Evolutionary conservation across 1,284 basidiomycete species (phyloP).

Genomic region (Marasmius sp.): DNA sequence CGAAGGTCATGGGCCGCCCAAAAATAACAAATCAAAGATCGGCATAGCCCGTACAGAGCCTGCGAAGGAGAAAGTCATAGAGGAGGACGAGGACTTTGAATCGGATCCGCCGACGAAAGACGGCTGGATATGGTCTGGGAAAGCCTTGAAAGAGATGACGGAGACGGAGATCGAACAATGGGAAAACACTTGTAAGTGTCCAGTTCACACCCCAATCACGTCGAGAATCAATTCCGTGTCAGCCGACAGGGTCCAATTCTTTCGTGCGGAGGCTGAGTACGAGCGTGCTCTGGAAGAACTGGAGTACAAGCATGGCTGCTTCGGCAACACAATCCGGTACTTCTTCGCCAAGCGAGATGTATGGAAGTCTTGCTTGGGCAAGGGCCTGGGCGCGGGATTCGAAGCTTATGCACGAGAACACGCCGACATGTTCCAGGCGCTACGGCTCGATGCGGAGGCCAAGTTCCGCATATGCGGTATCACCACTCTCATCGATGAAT

Average conservation of each 20-base stretch:
- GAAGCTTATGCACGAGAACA: slow-evolving; percentile 12
- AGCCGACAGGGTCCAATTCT: slow-evolving; percentile 29
- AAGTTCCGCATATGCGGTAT: neutral
- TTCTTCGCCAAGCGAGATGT: slow-evolving; percentile 12
- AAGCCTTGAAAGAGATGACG: neutral
- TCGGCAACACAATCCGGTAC: slow-evolving; percentile 13
- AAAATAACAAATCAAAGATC: too few relatives aligned
- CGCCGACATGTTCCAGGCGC: neutral
- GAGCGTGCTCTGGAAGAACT: slow-evolving; percentile 24
- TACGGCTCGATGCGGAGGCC: neutral
- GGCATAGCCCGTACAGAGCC: too few relatives aligned
- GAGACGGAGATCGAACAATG: neutral
- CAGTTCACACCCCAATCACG: neutral
- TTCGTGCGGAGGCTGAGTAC: slow-evolving; percentile 28
- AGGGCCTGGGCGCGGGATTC: neutral
- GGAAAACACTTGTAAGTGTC: slow-evolving; percentile 3
- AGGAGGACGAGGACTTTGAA: neutral
- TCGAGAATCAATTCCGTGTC: neutral
- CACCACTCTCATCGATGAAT: neutral
- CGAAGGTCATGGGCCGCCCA: too few relatives aligned
- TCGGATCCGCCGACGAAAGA: neutral
- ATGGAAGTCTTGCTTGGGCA: slow-evolving; percentile 9
- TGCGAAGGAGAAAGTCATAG: neutral
- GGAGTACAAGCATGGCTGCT: slow-evolving; percentile 22
- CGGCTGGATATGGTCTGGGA: slow-evolving; percentile 1